Evolutionary conservation across 768 basidiomycete species (phyloP).

Genomic region (Inosperma sp.): DNA sequence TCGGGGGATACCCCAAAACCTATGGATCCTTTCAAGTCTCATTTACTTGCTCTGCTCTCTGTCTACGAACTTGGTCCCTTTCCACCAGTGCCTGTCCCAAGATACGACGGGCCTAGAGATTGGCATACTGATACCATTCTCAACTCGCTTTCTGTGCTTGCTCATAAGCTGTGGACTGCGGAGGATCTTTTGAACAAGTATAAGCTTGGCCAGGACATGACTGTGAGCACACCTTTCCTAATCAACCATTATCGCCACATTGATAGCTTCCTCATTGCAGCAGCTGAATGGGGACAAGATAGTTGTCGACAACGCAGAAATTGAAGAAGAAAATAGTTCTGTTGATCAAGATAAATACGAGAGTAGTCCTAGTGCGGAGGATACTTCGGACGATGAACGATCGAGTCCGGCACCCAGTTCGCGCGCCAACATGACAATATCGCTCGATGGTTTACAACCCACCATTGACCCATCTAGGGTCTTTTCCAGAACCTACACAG

Average conservation of each 20-base stretch:
- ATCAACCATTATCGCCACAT: background rate
- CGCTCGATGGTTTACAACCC: constrained; percentile 45
- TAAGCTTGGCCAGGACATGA: constrained; percentile 14
- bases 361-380: background rate
- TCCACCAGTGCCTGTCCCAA: constrained; percentile 45
- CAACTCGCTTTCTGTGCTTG: constrained; percentile 46
- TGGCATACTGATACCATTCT: constrained; percentile 58
- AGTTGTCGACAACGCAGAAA: background rate
- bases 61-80: constrained; percentile 53
- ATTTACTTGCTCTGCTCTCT: constrained; percentile 56
- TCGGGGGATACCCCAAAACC: background rate
- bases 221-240: background rate
- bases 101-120: constrained; percentile 50
- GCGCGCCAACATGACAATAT: constrained; percentile 37
- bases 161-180: constrained; percentile 51
- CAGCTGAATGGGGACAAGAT: background rate
- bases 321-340: background rate
- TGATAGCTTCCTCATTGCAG: background rate
- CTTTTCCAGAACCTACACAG: constrained; percentile 28
- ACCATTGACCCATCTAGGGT: constrained; percentile 34
- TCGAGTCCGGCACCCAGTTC: background rate
- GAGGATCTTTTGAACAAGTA: constrained; percentile 43
- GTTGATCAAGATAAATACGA: constrained; percentile 1
- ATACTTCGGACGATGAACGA: background rate
- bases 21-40: constrained; percentile 30